Evolutionary conservation across 768 basidiomycete genomes (phyloP), one percentile per base, ranked within the genome.

Genomic region (Tephrocybe sp.): DNA sequence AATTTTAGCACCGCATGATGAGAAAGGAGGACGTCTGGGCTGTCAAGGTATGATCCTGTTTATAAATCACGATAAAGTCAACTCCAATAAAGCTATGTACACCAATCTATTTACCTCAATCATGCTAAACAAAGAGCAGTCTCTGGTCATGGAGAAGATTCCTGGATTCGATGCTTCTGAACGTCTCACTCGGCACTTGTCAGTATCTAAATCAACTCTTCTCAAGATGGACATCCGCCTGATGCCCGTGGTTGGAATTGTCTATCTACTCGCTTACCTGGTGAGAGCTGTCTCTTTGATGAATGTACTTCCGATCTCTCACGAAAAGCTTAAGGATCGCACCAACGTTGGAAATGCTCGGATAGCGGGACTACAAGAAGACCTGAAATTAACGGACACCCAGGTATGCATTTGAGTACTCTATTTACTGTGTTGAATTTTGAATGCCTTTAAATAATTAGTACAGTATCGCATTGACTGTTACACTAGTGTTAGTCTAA

Each of bases 291-390:
- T 19, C 32, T 5, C 32, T 37, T 9, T 9, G 26, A 28, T n/a
- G 2, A 19, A 26, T 15, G 28, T n/a, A 18, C 24, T 12, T 18
- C 16, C 11, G 13, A 43, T n/a, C 7, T 31, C 38, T 32, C 18
- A 27, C 27, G 12, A 9, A 37, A 18, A 9, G n/a, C n/a, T 11
- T 28, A 5, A 44, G 42, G 42, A 44, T 16, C 42, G 42, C 13
- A 21, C 32, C 18, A 37, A 37, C 32, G 18, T 37, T 19, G 60
- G 64, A 18, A 72, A 72, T 47, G 74, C 70, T 16, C 58, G 63
- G 13, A 60, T 72, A 12, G 72, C 71, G 15, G 73, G 74, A 19
- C 58, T 76, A 45, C 72, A 75, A 54, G 61, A 46, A 4, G 66
- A 70, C 16, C 40, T 75, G 35, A 53, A 59, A 9, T 48, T 70